Evolutionary conservation across 2,329 filamentous ascomycete species (phyloP).

Genomic region (Fusarium sp.): DNA sequence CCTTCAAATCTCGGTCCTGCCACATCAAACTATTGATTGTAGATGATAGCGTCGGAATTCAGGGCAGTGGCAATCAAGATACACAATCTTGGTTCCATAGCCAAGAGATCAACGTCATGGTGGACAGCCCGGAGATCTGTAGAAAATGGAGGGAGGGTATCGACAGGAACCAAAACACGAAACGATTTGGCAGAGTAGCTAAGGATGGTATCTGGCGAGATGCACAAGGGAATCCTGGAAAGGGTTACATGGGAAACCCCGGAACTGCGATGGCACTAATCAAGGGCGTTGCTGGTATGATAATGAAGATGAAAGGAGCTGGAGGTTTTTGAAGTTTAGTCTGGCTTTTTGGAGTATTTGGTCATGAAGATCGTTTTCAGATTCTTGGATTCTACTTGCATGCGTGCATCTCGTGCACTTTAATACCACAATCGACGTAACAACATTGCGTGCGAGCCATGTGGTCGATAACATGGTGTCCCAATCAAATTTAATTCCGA

Average conservation of each 20-base stretch:
- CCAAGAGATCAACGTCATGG: slow-evolving; percentile 83
- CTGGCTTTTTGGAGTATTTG: too few relatives aligned
- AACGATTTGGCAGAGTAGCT: slow-evolving; percentile 64
- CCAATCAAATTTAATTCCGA: too few relatives aligned
- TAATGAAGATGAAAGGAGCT: slow-evolving; percentile 32
- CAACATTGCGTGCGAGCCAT: too few relatives aligned
- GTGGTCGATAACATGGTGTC: too few relatives aligned
- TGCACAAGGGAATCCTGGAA: slow-evolving; percentile 19
- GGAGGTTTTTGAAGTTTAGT: slow-evolving; percentile 8
- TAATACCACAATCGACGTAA: too few relatives aligned
- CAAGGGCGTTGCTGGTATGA: slow-evolving; percentile 36
- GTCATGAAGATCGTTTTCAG: too few relatives aligned
- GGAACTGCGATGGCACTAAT: slow-evolving; percentile 25
- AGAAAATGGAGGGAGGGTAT: slow-evolving; percentile 73
- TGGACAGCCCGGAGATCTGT: slow-evolving; percentile 76
- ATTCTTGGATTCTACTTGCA: too few relatives aligned
- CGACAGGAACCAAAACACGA: slow-evolving; percentile 77
- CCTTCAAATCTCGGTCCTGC: slow-evolving; percentile 76
- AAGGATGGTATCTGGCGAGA: slow-evolving; percentile 44
- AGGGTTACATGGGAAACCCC: slow-evolving; percentile 42
- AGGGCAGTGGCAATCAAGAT: slow-evolving; percentile 85
- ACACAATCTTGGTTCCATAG: slow-evolving; percentile 85
- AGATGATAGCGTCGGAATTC: slow-evolving; percentile 77
- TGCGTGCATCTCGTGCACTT: too few relatives aligned
- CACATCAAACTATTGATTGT: slow-evolving; percentile 85